Base-by-base conservation (phyloP, 495 filamentous ascomycete genomes). In the Xylaria acuta region DNA sequence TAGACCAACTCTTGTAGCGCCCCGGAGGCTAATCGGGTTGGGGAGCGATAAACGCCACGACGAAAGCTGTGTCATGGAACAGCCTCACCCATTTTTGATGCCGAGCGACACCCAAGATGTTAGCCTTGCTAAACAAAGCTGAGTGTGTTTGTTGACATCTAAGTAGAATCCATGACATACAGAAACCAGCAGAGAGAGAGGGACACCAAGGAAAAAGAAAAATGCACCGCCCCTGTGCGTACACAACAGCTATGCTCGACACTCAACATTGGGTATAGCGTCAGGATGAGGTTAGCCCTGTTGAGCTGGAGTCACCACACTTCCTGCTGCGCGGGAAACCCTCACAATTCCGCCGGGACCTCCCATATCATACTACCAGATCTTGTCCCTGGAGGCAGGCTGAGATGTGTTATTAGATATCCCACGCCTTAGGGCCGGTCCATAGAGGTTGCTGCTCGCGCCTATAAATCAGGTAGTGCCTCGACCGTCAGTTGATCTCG, bases 381-480 rank as follows among this genome's bases (percentile, higher is more conserved):
- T 49, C 40, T 59, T 62, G 27, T 51, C 25, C 51, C 51, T 49
- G 45, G 14, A 60, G 27, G 27, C 43, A 64, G 41, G 68, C 68
- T 71, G 45, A 54, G 68, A 70, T 49, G 43, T 70, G 58, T 54
- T 63, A 27, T 54, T 70, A 70, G 43, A 63, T 41, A 63, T 6
- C 67, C 67, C 34, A 27, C 25, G 34, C 36, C 59, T 51, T 41
- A 47, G 32, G 22, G 58, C n/a, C n/a, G n/a, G n/a, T 53, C 22
- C 59, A 38, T 36, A 25, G 41, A 34, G 41, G 27, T 62, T 62
- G 56, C 43, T 49, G 18, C 40, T 45, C 27, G 32, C 7, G 34
- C 41, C 36, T 70, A 70, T 70, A 70, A 69, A 70, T 62, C 68
- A 14, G 49, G 43, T 11, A 27, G 22, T 62, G 43, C 68, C 68